A percentile compares a stretch with the other conserved stretches of the same genome.
These are phyloP conservation scores for Phyllostachys edulis DNA, from an alignment of 176 grass and related monocot species.

Conservation along the genomic window DNA sequence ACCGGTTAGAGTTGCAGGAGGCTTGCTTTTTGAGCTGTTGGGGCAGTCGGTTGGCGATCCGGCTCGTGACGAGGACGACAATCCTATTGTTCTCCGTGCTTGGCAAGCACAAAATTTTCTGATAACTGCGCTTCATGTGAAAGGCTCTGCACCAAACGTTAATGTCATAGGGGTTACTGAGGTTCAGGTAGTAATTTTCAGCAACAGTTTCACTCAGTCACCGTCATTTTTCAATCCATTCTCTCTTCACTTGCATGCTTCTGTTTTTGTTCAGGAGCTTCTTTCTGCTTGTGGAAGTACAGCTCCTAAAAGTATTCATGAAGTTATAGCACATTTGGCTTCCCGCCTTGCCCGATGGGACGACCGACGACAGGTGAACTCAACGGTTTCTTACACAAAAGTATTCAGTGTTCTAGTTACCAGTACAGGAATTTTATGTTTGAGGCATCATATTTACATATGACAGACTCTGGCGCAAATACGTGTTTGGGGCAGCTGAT, in stretches of 20 bases:
- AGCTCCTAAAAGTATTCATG: slow-evolving; percentile 49
- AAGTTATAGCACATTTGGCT: slow-evolving; percentile 63
- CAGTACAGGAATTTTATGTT: not conserved
- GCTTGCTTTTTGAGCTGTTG: slow-evolving; percentile 55
- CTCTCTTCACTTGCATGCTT: not conserved
- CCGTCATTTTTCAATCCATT: not conserved
- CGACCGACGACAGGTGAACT: slow-evolving; percentile 50
- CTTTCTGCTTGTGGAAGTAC: slow-evolving; percentile 46
- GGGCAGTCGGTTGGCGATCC: slow-evolving; percentile 55
- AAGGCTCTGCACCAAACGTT: slow-evolving; percentile 43
- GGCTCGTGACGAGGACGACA: slow-evolving; percentile 43
- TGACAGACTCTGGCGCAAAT: slow-evolving; percentile 57
- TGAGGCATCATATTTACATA: not conserved
- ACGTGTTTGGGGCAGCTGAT: slow-evolving; percentile 50
- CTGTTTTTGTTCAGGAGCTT: slow-evolving; percentile 40
- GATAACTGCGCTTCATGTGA: slow-evolving; percentile 56
- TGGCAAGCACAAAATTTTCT: slow-evolving; percentile 64
- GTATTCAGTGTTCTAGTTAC: not conserved
- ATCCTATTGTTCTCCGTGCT: slow-evolving; percentile 57
- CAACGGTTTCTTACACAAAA: not conserved
- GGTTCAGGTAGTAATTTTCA: slow-evolving; percentile 42
- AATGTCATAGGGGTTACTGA: slow-evolving; percentile 56
- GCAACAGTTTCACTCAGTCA: not conserved
- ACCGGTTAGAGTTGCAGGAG: slow-evolving; percentile 59
- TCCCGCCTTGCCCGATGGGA: slow-evolving; percentile 60